Evolutionary conservation across 2,329 filamentous ascomycete species (phyloP), one percentile per base, ranked within the genome.

Genomic region (Neonectria coccinea): DNA sequence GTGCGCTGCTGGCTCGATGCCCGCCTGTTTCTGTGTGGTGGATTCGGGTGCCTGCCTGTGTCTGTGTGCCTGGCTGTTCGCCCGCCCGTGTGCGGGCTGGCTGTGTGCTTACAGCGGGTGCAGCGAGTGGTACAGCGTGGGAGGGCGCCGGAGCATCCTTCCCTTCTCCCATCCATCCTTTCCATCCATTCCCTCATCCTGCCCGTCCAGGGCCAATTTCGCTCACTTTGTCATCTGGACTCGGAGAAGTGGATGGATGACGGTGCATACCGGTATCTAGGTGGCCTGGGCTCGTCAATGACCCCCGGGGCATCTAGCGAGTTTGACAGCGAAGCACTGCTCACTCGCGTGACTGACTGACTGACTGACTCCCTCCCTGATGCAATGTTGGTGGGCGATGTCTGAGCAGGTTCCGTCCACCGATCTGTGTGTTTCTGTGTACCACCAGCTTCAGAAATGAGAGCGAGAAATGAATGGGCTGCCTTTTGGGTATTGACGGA

Each of bases 251-350:
- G 56, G 42, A 39, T 41, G 56, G 48, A 41, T 25, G 48, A 14
- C 22, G 47, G 31, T 6, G 25, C 25, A 25, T 25, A 25, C 25
- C 25, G 25, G 25, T 25, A 25, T 5, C 22, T 4, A 22, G 22
- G 14, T 27, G 41, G 48, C 55, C 41, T 33, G 10, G 50, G 41
- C 50, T 58, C 47, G 7, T 36, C n/a, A 18, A 45, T 20, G 41
- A 18, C 44, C 39, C 25, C 25, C 25, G 25, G 25, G 25, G 25
- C n/a, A 33, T 36, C 36, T 36, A 25, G 36, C 14, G 14, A 36
- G 33, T 54, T 47, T 63, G 60, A 63, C 60, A 63, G 55, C 60
- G 51, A 45, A 63, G 41, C 59, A 41, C 51, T 55, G 57, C 22
- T 25, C 25, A 25, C 25, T 25, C 25, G 25, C 25, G 22, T 25